Base-by-base conservation (phyloP, 1,139 yeast genomes). In the Taphrina communis region DNA sequence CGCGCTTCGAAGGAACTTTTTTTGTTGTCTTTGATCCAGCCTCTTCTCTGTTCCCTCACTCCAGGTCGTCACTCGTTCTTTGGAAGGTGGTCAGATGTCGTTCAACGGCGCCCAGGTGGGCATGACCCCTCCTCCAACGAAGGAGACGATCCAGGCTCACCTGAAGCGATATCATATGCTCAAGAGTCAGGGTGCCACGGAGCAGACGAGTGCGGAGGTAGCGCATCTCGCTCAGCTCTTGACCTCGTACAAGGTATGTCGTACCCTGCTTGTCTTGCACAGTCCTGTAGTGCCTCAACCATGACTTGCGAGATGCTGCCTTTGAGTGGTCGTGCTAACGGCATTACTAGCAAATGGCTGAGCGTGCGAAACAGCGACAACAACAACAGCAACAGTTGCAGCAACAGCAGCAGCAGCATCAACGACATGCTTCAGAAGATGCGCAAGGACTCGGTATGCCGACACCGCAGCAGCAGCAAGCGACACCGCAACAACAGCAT, bases 151-250 rank as follows among this genome's bases (percentile, higher is more conserved):
- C 8, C 67, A 53, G 48, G 67, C 48, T 9, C 51, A 53, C 48
- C 51, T 53, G 46, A 63, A 78, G 78, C 78, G 83, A 69, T 81
- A 80, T 79, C 80, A 80, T 71, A 78, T 81, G 59, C 74, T 81
- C 52, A 75, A 76, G 63, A 71, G 75, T 36, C 78, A 77, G 68
- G 80, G 79, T 31, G 78, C 78, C 17, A 75, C 74, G 19, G 78
- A 76, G 65, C 73, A 73, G 25, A 70, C 71, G 17, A 76, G 77
- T 68, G 73, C 75, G 1, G 83, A 81, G 73, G 73, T 80, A 73
- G 76, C 76, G 19, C 80, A 78, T 21, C 55, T 63, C 39, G 53
- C 61, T 12, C 51, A 46, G 52, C 35, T 63, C 38, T 36, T 63
- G 36, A 42, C 62, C 53, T 25, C 51, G 21, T 58, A 58, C 62